Percentiles rank a stretch among this genome's conserved stretches.
Evolutionary conservation across 202 grass and related monocot genomes (phyloP).

Genomic region (Hordeum pubiflorum): DNA sequence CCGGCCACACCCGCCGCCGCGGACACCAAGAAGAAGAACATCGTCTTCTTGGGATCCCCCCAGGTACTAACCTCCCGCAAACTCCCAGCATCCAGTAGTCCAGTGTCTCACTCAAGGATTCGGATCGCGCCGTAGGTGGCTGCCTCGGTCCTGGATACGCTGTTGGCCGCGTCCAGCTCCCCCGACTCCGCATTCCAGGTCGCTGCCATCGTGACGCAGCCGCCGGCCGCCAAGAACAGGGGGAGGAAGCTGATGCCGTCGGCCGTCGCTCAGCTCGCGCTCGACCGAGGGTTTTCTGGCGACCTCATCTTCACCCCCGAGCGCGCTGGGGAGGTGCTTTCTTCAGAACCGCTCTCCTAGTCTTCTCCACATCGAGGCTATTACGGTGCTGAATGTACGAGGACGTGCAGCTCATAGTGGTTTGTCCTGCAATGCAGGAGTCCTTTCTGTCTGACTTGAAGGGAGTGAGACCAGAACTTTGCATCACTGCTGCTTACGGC

Average conservation of each 20-base stretch:
- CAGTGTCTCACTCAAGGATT: conserved; percentile 3
- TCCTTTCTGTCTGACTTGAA: conserved; percentile 65
- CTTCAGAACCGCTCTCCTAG: background rate
- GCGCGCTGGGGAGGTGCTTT: conserved; percentile 45
- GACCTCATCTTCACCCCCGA: conserved; percentile 79
- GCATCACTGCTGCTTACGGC: conserved; percentile 83
- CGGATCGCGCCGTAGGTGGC: conserved; percentile 42
- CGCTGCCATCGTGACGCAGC: conserved; percentile 70
- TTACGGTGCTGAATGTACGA: background rate
- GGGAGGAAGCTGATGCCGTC: conserved; percentile 74
- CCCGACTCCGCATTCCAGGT: conserved; percentile 56
- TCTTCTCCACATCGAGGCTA: background rate
- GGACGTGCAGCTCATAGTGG: background rate
- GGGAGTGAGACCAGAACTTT: conserved; percentile 65
- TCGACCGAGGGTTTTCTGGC: conserved; percentile 58
- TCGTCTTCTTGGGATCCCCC: conserved; percentile 80
- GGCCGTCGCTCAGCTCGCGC: conserved; percentile 55
- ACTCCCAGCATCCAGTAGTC: background rate
- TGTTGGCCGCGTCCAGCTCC: conserved; percentile 49
- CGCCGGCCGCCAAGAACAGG: conserved; percentile 56
- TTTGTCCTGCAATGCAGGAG: conserved; percentile 51
- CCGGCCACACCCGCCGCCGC: background rate
- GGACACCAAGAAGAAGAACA: conserved; percentile 42
- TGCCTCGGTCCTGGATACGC: conserved; percentile 55
- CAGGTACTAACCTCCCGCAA: conserved; percentile 31